These are phyloP conservation scores for Tuber borchii DNA, from an alignment of 495 filamentous ascomycete species.

Conservation along the genomic window DNA sequence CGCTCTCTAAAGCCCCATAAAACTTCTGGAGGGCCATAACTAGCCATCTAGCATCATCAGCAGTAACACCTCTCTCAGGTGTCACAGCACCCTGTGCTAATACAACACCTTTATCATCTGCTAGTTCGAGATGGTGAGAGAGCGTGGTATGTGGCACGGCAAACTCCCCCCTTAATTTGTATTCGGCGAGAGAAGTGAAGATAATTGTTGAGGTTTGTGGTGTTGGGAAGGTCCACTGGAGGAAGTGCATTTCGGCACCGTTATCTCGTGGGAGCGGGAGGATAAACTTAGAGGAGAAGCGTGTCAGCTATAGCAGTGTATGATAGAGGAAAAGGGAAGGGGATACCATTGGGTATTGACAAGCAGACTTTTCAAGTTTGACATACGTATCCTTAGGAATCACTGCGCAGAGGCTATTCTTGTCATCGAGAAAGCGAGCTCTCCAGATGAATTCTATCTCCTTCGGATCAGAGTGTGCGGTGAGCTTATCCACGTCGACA, in stretches of 20 bases:
- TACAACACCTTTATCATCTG: constrained; percentile 64
- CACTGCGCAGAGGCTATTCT: constrained; percentile 69
- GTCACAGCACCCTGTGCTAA: constrained; percentile 76
- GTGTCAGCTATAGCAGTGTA: background rate
- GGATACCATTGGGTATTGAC: constrained; percentile 58
- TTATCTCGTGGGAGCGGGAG: constrained; percentile 71
- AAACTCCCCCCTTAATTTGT: constrained; percentile 81
- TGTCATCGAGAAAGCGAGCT: constrained; percentile 66
- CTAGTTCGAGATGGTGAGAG: constrained; percentile 79
- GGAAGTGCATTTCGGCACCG: constrained; percentile 76
- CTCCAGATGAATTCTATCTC: constrained; percentile 89
- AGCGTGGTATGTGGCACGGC: constrained; percentile 86
- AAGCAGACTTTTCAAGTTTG: constrained; percentile 60
- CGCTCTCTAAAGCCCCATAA: constrained; percentile 59
- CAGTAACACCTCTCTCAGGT: constrained; percentile 66
- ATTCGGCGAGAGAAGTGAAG: constrained; percentile 88
- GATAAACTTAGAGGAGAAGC: constrained; percentile 56
- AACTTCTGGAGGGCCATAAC: constrained; percentile 94
- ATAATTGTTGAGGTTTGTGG: constrained; percentile 69
- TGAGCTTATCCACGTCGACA: constrained; percentile 73
- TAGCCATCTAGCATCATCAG: constrained; percentile 76
- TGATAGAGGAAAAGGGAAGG: background rate
- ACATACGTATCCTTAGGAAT: constrained; percentile 66
- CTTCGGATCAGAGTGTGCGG: constrained; percentile 57
- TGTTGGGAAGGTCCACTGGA: constrained; percentile 66